Evolutionary conservation across 2,329 filamentous ascomycete genomes (phyloP).

Genomic region (Paramyrothecium sp.): DNA sequence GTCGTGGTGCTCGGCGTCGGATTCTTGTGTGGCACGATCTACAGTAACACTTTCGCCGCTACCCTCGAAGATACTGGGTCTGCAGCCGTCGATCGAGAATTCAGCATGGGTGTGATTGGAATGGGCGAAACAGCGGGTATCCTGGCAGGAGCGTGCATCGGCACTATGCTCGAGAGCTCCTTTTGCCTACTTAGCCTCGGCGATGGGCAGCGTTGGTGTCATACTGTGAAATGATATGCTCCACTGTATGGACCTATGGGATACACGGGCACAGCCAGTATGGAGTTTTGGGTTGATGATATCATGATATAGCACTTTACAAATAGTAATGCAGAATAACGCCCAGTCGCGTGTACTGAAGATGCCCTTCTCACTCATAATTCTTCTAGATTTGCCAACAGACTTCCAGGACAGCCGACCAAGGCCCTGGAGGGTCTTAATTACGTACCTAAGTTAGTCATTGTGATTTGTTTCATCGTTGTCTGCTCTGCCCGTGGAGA

Average conservation of each 20-base stretch:
- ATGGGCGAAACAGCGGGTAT: constrained; percentile 25
- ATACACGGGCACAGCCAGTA: background rate
- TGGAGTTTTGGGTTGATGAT: background rate
- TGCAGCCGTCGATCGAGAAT: constrained; percentile 18
- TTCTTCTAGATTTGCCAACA: too few species aligned
- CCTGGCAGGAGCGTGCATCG: constrained; percentile 21
- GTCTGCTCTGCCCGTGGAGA: too few species aligned
- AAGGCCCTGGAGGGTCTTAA: too few species aligned
- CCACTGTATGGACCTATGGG: background rate
- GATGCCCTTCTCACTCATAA: too few species aligned
- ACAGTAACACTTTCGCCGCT: constrained; percentile 19
- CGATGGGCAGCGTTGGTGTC: constrained; percentile 23
- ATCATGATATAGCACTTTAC: background rate
- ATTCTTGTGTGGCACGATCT: constrained; percentile 23
- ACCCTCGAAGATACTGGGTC: constrained; percentile 15
- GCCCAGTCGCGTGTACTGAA: too few species aligned
- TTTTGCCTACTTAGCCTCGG: constrained; percentile 15
- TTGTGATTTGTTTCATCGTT: too few species aligned
- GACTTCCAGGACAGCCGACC: too few species aligned
- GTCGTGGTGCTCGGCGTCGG: constrained; percentile 24
- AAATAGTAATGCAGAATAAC: too few species aligned
- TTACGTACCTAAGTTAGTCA: too few species aligned
- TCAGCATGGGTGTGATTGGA: constrained; percentile 24
- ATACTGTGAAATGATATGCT: constrained; percentile 5
- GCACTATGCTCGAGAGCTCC: constrained; percentile 18